phyloP scores from a whole-genome alignment of 805 yeast genomes.

The Ogataea salicorniae region DNA sequence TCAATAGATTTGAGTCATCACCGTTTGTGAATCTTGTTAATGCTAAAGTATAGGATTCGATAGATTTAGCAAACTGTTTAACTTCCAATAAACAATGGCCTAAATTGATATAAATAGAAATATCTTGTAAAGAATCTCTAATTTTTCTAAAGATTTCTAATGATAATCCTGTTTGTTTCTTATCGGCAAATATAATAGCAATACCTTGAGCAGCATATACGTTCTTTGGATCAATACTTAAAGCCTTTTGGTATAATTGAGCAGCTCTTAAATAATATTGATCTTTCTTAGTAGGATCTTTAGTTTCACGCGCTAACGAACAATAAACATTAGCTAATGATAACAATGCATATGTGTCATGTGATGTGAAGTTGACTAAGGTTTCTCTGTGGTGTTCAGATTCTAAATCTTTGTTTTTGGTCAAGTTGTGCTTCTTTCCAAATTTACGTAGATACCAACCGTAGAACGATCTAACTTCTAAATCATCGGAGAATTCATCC shows the following conservation, averaged over 20 bases:
- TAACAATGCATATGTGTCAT: constrained; percentile 83
- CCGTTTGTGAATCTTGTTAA: constrained; percentile 57
- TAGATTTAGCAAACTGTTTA: constrained; percentile 77
- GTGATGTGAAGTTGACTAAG: constrained; percentile 73
- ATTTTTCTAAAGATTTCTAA: constrained; percentile 82
- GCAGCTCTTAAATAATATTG: constrained; percentile 86
- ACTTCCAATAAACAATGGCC: constrained; percentile 85
- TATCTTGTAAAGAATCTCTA: constrained; percentile 83
- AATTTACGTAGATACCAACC: constrained; percentile 79
- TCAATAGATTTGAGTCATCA: constrained; percentile 59
- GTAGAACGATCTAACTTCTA: constrained; percentile 85
- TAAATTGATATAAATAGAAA: constrained; percentile 74
- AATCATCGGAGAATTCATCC: constrained; percentile 47
- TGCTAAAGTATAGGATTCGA: constrained; percentile 84
- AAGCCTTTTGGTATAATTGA: constrained; percentile 83
- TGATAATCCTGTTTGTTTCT: constrained; percentile 67
- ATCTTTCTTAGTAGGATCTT: constrained; percentile 53
- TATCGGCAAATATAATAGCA: constrained; percentile 88
- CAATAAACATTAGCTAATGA: constrained; percentile 88
- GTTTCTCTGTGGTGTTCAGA: constrained; percentile 82
- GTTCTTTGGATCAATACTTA: constrained; percentile 76
- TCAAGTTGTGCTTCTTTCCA: constrained; percentile 46
- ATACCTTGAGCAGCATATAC: constrained; percentile 98
- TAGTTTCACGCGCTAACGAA: constrained; percentile 71
- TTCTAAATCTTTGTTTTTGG: constrained; percentile 52